Percentiles rank a stretch among this genome's conserved stretches.
These are phyloP conservation scores for Cicer chorassanicum DNA, from an alignment of 306 rosid genomes.

Conservation along the genomic window DNA sequence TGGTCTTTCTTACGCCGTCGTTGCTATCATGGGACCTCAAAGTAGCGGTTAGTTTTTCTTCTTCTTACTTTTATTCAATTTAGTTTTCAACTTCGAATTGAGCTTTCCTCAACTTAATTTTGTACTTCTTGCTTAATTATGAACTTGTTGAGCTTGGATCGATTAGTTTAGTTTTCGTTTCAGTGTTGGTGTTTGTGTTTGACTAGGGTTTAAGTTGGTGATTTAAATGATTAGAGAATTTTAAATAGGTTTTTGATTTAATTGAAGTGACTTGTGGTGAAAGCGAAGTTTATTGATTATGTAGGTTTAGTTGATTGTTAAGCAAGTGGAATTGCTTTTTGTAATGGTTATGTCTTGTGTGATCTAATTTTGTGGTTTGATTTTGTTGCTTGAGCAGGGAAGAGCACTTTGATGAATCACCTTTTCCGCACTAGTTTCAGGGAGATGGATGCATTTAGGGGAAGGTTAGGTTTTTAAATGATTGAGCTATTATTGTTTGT, in stretches of 20 bases:
- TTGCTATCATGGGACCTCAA: slow-evolving; percentile 97
- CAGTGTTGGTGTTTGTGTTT: background rate
- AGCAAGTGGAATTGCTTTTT: background rate
- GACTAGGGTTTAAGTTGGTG: slow-evolving; percentile 16
- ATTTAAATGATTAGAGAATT: background rate
- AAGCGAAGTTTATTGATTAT: slow-evolving; percentile 34
- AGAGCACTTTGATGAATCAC: slow-evolving; percentile 88
- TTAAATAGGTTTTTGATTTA: slow-evolving; percentile 30
- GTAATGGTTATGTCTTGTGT: slow-evolving; percentile 10
- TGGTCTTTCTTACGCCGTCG: slow-evolving; percentile 90
- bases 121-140: background rate
- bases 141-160: slow-evolving; percentile 19
- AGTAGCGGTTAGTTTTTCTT: slow-evolving; percentile 66
- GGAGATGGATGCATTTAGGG: slow-evolving; percentile 94
- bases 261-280: slow-evolving; percentile 21
- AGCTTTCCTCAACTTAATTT: background rate
- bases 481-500: slow-evolving; percentile 4
- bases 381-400: slow-evolving; percentile 61
- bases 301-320: slow-evolving; percentile 14
- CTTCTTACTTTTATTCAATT: background rate
- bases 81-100: background rate
- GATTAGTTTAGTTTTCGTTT: background rate
- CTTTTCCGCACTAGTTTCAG: slow-evolving; percentile 79
- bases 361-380: slow-evolving; percentile 18
- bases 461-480: slow-evolving; percentile 63